These are phyloP conservation scores for Lasiodiplodia citricola DNA, from an alignment of 2,329 filamentous ascomycete species.

Conservation along the genomic window DNA sequence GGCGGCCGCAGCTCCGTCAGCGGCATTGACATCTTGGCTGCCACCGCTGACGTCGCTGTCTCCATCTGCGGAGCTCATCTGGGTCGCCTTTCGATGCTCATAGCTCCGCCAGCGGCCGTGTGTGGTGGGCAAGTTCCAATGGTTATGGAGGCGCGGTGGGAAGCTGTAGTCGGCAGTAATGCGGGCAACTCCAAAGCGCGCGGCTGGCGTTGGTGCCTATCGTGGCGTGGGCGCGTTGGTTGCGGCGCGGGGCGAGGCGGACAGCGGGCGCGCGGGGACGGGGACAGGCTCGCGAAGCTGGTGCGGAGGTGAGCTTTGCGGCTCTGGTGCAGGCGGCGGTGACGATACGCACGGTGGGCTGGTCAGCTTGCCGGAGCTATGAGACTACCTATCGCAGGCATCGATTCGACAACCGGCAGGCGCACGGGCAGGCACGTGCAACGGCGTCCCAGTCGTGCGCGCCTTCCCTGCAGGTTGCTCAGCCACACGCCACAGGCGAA, in stretches of 20 bases:
- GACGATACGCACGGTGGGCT: constrained; percentile 1
- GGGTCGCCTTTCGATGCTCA: constrained; percentile 58
- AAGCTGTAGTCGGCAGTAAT: constrained; percentile 1
- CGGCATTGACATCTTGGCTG: constrained; percentile 59
- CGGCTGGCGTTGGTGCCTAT: background rate
- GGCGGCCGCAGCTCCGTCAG: constrained; percentile 45
- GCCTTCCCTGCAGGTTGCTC: constrained; percentile 1
- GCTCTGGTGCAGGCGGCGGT: background rate
- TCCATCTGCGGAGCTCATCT: constrained; percentile 73
- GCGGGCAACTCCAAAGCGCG: background rate
- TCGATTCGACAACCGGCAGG: constrained; percentile 6
- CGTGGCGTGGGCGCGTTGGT: background rate
- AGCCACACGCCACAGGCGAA: background rate
- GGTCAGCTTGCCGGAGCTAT: constrained; percentile 5
- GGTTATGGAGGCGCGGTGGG: background rate
- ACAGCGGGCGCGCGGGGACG: background rate
- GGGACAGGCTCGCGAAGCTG: background rate
- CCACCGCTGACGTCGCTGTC: constrained; percentile 66
- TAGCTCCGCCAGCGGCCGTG: constrained; percentile 47
- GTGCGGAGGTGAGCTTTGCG: background rate
- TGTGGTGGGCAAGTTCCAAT: constrained; percentile 1
- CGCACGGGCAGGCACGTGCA: constrained; percentile 3
- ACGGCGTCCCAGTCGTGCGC: constrained; percentile 4
- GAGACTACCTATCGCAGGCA: constrained; percentile 4
- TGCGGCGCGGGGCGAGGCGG: background rate